Conservation (phyloP, 495 filamentous ascomycete genomes). For the Hypoxylon subgilvum region DNA sequence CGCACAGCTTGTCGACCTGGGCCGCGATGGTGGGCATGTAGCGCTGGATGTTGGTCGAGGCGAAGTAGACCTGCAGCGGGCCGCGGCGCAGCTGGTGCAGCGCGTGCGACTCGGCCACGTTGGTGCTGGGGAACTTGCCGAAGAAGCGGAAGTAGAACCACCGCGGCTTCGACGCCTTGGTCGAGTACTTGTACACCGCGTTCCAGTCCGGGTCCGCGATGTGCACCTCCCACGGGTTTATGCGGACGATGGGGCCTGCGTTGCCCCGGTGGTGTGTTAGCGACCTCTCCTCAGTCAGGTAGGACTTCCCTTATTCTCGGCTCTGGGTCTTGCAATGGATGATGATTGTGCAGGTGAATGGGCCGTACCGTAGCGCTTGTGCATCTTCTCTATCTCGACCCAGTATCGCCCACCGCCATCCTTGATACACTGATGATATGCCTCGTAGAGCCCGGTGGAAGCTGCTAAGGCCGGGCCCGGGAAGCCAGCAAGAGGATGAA, state of each 20-base stretch:
- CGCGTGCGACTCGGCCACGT: constrained; percentile 39
- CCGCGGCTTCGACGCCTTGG: constrained; percentile 42
- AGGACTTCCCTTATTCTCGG: too few relatives aligned
- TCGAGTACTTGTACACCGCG: constrained; percentile 38
- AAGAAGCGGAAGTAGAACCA: constrained; percentile 48
- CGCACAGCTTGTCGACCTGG: constrained; percentile 34
- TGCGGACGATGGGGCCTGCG: constrained; percentile 60
- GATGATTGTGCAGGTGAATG: not conserved
- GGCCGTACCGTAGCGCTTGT: constrained; percentile 50
- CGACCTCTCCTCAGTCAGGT: not conserved
- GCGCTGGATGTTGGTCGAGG: constrained; percentile 34
- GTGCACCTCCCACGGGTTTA: constrained; percentile 55
- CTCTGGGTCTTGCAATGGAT: too few relatives aligned
- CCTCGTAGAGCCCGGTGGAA: constrained; percentile 53
- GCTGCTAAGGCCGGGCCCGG: constrained; percentile 59
- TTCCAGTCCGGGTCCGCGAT: constrained; percentile 45
- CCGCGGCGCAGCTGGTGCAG: constrained; percentile 45
- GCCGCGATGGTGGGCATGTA: constrained; percentile 39
- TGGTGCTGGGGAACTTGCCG: constrained; percentile 38
- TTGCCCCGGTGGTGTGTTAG: not conserved
- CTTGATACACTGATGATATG: constrained; percentile 56
- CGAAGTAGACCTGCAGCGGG: constrained; percentile 44
- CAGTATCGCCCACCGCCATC: constrained; percentile 48
- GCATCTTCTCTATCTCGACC: constrained; percentile 50
- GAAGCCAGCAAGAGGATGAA: constrained; percentile 51